These are phyloP conservation scores for Plasmodium knowlesi DNA, from an alignment of 169 alveolate species.

Conservation along the genomic window DNA sequence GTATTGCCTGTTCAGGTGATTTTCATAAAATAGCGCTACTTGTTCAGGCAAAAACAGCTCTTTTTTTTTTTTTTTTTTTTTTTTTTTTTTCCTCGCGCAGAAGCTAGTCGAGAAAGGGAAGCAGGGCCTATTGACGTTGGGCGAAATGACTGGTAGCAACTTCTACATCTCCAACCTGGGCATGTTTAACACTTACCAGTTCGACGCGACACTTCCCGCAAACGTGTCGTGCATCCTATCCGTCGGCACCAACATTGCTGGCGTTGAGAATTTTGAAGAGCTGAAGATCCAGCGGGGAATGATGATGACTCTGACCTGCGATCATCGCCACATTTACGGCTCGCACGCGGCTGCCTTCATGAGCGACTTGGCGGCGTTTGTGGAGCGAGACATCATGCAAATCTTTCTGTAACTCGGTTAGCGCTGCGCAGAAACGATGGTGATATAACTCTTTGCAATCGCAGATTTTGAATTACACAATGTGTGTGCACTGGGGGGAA, in stretches of 20 bases:
- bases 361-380: constrained; percentile 63
- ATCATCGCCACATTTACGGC: constrained; percentile 93
- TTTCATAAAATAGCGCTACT: background rate
- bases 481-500: background rate
- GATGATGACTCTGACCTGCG: constrained; percentile 91
- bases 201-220: constrained; percentile 89
- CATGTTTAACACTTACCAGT: constrained; percentile 89
- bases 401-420: constrained; percentile 2
- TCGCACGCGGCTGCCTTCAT: constrained; percentile 92
- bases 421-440: background rate
- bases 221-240: constrained; percentile 90
- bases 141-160: constrained; percentile 89
- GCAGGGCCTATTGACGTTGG: constrained; percentile 82
- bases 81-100: constrained; percentile 51
- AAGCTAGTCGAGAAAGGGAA: constrained; percentile 89
- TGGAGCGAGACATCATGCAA: constrained; percentile 44
- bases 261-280: constrained; percentile 76
- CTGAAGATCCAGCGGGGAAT: constrained; percentile 79
- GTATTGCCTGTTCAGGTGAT: background rate
- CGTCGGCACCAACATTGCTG: constrained; percentile 84
- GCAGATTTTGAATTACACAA: background rate
- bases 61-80: constrained; percentile 6
- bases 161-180: constrained; percentile 92
- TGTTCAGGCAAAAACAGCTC: background rate
- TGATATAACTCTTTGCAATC: background rate